Evolutionary conservation across 2,329 filamentous ascomycete genomes (phyloP).

Genomic region (Botrytis elliptica): DNA sequence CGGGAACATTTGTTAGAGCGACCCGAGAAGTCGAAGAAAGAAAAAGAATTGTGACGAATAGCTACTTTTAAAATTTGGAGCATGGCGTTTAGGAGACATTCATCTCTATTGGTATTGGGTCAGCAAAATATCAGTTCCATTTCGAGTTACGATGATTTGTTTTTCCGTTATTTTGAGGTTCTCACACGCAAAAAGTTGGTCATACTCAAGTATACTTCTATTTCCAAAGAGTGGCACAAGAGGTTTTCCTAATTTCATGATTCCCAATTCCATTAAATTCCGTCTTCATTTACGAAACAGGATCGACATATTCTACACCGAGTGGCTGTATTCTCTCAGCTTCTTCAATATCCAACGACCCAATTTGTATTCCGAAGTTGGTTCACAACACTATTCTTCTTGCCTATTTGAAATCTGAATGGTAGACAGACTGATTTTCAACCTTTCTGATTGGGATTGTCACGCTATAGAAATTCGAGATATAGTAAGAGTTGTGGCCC

Average conservation of each 20-base stretch:
- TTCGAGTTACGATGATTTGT: not conserved
- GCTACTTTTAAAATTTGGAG: conserved; percentile 2
- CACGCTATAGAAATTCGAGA: not conserved
- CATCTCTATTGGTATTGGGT: conserved; percentile 12
- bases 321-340: conserved; percentile 15
- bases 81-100: conserved; percentile 21
- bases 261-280: not conserved
- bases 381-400: not conserved
- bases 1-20: conserved; percentile 47
- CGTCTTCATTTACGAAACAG: conserved; percentile 12
- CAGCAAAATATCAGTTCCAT: conserved; percentile 12
- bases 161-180: not conserved
- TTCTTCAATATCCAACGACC: not conserved
- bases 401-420: not conserved
- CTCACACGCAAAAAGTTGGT: not conserved
- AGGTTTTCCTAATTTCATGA: not conserved
- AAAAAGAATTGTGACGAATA: conserved; percentile 30
- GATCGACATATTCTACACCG: conserved; percentile 5
- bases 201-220: conserved; percentile 5
- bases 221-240: conserved; percentile 10
- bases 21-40: conserved; percentile 23
- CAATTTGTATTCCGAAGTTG: not conserved
- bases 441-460: not conserved
- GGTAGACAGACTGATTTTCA: not conserved
- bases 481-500: not conserved